Conservation (phyloP, 192 early-diverging fungal genomes). For the Backusella tarrabulga region DNA sequence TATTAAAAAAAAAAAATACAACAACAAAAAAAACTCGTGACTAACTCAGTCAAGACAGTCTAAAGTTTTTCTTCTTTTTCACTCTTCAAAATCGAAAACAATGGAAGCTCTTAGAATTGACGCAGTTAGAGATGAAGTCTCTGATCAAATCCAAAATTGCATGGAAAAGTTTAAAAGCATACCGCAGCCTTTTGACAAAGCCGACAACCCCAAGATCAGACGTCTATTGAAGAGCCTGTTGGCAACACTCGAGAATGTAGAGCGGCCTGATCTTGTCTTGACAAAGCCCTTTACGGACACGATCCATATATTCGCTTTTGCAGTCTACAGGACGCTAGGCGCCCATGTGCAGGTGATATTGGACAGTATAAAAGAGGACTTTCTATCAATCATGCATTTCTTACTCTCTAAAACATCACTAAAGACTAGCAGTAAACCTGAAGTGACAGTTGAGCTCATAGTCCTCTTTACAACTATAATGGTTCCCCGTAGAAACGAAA, state of each 20-base stretch:
- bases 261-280: neutral
- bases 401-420: slow-evolving; percentile 4
- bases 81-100: neutral
- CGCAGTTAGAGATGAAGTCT: neutral
- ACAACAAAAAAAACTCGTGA: neutral
- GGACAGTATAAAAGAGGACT: neutral
- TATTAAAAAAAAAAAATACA: neutral
- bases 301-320: neutral
- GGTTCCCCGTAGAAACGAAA: neutral
- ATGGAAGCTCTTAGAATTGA: neutral
- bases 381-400: slow-evolving; percentile 1
- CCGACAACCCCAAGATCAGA: neutral
- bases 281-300: neutral
- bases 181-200: neutral
- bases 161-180: neutral
- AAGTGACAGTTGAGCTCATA: neutral
- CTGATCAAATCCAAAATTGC: neutral
- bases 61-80: too few species aligned
- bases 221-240: neutral
- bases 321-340: neutral
- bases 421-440: neutral
- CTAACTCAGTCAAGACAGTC: neutral
- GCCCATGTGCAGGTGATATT: too few species aligned
- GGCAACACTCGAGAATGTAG: neutral
- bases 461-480: neutral